Conservation (phyloP, 2,329 filamentous ascomycete species). For the Aspergillus sojae region DNA sequence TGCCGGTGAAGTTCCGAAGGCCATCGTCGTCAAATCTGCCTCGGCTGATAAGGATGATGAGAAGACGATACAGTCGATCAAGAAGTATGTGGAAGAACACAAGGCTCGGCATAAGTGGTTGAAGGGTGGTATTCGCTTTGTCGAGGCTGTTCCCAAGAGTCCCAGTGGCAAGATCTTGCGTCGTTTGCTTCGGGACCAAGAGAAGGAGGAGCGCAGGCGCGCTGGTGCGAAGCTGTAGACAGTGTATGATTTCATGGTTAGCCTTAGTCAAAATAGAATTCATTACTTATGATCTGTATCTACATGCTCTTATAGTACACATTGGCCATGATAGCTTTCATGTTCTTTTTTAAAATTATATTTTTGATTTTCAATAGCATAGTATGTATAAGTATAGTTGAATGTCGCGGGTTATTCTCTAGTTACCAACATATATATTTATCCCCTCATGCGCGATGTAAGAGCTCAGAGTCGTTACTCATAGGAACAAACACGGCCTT, state of each 20-base stretch:
- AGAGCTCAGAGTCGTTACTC: too few relatives aligned
- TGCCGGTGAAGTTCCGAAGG: constrained; percentile 65
- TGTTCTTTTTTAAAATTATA: not conserved
- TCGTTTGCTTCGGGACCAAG: constrained; percentile 70
- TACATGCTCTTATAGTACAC: not conserved
- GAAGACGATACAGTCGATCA: constrained; percentile 53
- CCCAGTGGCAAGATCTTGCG: constrained; percentile 66
- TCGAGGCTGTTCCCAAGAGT: constrained; percentile 62
- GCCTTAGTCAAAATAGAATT: not conserved
- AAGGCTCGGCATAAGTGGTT: constrained; percentile 67
- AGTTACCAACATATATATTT: too few relatives aligned
- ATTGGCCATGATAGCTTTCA: not conserved
- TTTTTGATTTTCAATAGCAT: not conserved
- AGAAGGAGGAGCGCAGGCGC: constrained; percentile 68
- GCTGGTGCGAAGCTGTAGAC: constrained; percentile 66
- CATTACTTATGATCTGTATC: not conserved
- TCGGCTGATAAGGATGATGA: constrained; percentile 57
- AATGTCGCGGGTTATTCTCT: too few relatives aligned
- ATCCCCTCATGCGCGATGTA: too few relatives aligned
- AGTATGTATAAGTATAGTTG: not conserved
- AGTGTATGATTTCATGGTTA: not conserved
- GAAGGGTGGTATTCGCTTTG: constrained; percentile 61
- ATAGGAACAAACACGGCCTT: too few relatives aligned
- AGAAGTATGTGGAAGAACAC: constrained; percentile 61
- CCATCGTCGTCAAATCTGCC: constrained; percentile 63